Evolutionary conservation across 75 land plant genomes (phyloP).

Genomic region (Chamaecyparis obtusa): DNA sequence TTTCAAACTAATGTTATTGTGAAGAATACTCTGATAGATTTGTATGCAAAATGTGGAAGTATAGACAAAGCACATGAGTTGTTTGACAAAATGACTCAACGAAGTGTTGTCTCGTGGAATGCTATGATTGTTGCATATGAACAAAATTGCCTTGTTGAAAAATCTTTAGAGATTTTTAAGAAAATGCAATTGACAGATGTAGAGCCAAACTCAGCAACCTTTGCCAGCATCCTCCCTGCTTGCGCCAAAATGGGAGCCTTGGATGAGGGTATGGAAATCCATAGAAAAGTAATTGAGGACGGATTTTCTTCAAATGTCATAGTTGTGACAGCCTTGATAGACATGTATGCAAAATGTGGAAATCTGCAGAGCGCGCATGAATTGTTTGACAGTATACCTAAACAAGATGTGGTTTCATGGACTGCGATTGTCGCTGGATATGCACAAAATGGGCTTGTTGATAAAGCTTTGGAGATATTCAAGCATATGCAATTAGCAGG

Average conservation of each 20-base stretch:
- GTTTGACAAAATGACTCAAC: no score
- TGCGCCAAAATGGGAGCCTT: background rate
- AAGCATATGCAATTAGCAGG: conserved; percentile 9
- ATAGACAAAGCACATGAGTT: no score
- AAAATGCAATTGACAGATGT: background rate
- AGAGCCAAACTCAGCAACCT: conserved; percentile 7
- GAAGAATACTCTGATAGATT: conserved; percentile 4
- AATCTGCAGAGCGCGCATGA: background rate
- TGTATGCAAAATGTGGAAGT: background rate
- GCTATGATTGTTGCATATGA: background rate
- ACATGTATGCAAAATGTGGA: conserved; percentile 27
- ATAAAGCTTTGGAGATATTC: conserved; percentile 14
- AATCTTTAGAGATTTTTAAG: background rate
- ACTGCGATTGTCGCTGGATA: conserved; percentile 17
- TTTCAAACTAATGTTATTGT: background rate
- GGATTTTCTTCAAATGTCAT: no score
- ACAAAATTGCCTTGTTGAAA: background rate
- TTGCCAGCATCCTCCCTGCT: conserved; percentile 1
- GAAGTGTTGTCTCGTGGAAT: background rate
- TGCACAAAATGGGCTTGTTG: background rate
- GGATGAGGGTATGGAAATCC: background rate
- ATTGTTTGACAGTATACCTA: conserved; percentile 2
- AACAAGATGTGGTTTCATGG: conserved; percentile 18
- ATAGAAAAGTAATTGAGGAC: background rate
- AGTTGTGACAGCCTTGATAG: conserved; percentile 14